Base-by-base conservation (phyloP, 306 rosid species). In the Quillaja saponaria region DNA sequence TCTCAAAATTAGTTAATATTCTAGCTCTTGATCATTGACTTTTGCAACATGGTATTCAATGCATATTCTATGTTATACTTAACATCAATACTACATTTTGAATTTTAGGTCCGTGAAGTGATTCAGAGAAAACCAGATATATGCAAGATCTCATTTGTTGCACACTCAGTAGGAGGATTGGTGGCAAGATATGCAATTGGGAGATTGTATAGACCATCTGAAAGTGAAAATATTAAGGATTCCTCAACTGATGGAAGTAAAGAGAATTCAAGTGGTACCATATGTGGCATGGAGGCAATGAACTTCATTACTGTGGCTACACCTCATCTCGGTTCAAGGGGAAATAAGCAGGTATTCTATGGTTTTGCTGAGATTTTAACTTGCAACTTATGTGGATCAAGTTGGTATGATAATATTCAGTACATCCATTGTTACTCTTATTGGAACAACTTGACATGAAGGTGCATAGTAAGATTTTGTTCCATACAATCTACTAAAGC, bases 281-380 rank as follows among this genome's bases (percentile, higher is more conserved):
- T 94, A 64, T 66, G 85, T 67, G 97, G 99, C 64, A 73, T 94
- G 78, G 91, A 87, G 80, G 87, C 97, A 21, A 51, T 87, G 74
- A 89, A 94, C 76, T 89, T 94, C 73, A 74, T 94, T 18, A 85
- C 97, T 48, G 90, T 85, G 66, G 99, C 99, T 64, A 89, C 99
- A 46, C 99, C 99, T 49, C 99, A 94, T 75, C 86, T 94, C 55
- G 97, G 99, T 40, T 94, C 99, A 31, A 94, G 99, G 86, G 97
- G 97, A 58, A 79, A 94, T 71, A 89, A 83, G 78, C 99, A 94
- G 97, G 99, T 94, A 71, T 7, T 47, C 0, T 17, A 19, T 0
- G 19, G 13, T 20, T n/a, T 16, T 34, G 8, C 14, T 6, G 17
- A 37, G 25, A 19, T 37, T 49, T 17, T 55, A 45, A 25, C 31